Evolutionary conservation across 1,284 basidiomycete species (phyloP).

Genomic region (Melampsora occidentalis): DNA sequence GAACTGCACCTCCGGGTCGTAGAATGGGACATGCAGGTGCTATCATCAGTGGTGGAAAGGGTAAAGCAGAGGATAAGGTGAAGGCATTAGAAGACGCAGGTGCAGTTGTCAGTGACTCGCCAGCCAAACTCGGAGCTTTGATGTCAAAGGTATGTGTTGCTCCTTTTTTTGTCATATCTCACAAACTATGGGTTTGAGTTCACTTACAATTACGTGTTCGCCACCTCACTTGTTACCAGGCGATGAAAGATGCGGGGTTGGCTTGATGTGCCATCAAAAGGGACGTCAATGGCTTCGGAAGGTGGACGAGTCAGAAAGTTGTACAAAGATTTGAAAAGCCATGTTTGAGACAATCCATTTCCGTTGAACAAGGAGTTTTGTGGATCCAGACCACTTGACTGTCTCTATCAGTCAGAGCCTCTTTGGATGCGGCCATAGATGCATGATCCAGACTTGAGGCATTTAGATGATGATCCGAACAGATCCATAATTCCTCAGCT

Average conservation of each 20-base stretch:
- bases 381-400: not conserved
- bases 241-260: not conserved
- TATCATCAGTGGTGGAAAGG: constrained; percentile 96
- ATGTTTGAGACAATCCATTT: not conserved
- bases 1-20: constrained; percentile 91
- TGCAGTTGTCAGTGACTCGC: constrained; percentile 88
- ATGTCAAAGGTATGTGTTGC: constrained; percentile 70
- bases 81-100: constrained; percentile 89
- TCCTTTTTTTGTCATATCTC: not conserved
- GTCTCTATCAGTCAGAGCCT: not conserved
- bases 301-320: not conserved
- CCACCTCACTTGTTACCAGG: not conserved
- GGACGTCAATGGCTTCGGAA: not conserved
- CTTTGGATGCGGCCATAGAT: too few relatives aligned
- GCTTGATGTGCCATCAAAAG: not conserved
- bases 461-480: too few relatives aligned
- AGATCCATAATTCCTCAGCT: too few relatives aligned
- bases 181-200: not conserved
- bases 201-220: not conserved
- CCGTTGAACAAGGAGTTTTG: not conserved
- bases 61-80: constrained; percentile 92
- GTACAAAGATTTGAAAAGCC: not conserved
- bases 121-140: constrained; percentile 84
- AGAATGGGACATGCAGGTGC: constrained; percentile 99
- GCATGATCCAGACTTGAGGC: too few relatives aligned